Conservation (phyloP, 2,329 filamentous ascomycete genomes). For the Xylaria arbuscula region DNA sequence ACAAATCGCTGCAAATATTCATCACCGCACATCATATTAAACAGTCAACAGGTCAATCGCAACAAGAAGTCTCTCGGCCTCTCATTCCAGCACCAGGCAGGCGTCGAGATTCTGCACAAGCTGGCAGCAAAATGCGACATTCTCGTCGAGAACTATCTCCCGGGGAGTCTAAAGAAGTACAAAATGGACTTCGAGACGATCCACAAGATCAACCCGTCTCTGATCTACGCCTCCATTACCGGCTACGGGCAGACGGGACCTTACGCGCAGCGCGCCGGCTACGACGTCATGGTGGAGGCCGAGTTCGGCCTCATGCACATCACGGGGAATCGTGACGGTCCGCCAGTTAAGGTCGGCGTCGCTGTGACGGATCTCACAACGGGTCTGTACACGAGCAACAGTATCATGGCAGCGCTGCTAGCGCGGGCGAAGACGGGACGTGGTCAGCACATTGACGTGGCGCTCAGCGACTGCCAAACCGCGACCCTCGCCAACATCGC, state of each 20-base stretch:
- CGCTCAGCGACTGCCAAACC: slow-evolving; percentile 93
- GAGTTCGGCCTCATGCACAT: slow-evolving; percentile 99
- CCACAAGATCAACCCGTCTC: slow-evolving; percentile 80
- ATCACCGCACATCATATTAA: slow-evolving; percentile 26
- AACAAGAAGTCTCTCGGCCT: slow-evolving; percentile 96
- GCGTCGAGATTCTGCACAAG: slow-evolving; percentile 87
- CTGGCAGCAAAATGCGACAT: slow-evolving; percentile 89
- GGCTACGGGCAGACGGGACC: slow-evolving; percentile 97
- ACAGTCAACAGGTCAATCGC: slow-evolving; percentile 77
- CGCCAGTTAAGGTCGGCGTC: slow-evolving; percentile 96
- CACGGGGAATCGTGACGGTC: slow-evolving; percentile 86
- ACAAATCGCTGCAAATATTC: neutral
- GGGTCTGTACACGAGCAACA: slow-evolving; percentile 93
- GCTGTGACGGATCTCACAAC: slow-evolving; percentile 97
- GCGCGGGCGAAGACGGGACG: slow-evolving; percentile 76
- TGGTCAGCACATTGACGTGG: slow-evolving; percentile 93
- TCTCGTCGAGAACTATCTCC: slow-evolving; percentile 96
- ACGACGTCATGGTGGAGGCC: slow-evolving; percentile 99
- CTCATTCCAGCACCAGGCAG: slow-evolving; percentile 86
- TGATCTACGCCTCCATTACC: slow-evolving; percentile 96
- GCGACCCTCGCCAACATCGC: slow-evolving; percentile 96
- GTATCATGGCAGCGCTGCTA: slow-evolving; percentile 93
- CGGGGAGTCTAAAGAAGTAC: slow-evolving; percentile 90
- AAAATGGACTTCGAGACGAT: slow-evolving; percentile 87
- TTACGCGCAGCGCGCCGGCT: slow-evolving; percentile 86